Percentiles rank a stretch among this genome's conserved stretches.
phyloP scores from a whole-genome alignment of 2,329 filamentous ascomycete genomes.

The Coleophoma cylindrospora region DNA sequence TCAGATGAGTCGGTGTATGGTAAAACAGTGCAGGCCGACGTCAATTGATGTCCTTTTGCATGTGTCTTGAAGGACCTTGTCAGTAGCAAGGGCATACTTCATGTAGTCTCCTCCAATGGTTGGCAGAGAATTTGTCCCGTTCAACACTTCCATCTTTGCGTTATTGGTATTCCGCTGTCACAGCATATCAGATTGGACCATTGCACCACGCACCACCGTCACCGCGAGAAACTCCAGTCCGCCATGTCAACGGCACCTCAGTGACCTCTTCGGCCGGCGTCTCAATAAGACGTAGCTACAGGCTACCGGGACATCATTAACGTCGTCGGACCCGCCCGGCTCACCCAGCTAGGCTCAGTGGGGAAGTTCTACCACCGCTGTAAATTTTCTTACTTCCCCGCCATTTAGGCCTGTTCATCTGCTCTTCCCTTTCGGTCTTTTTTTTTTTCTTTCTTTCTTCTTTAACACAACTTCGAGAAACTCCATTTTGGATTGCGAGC shows the following conservation, averaged over 20 bases:
- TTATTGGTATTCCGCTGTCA: too few relatives aligned
- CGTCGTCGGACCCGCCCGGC: neutral
- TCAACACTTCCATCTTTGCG: too few relatives aligned
- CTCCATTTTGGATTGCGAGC: neutral
- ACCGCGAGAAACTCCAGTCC: neutral
- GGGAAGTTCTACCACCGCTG: neutral
- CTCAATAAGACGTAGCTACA: neutral
- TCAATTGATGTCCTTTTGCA: too few relatives aligned
- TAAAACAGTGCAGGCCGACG: too few relatives aligned
- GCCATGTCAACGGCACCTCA: neutral
- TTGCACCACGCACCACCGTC: too few relatives aligned
- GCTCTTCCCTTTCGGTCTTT: neutral
- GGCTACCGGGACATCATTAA: too few relatives aligned
- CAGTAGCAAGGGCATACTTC: too few relatives aligned
- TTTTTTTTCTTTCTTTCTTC: neutral
- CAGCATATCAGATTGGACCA: too few relatives aligned
- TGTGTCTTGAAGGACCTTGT: too few relatives aligned
- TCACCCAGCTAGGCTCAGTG: neutral
- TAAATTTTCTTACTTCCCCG: constrained; percentile 1
- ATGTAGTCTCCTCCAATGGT: too few relatives aligned
- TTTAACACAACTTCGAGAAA: neutral
- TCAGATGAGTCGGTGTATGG: too few relatives aligned
- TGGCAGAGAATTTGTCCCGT: too few relatives aligned
- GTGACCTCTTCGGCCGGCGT: neutral
- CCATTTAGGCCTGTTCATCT: neutral